Conservation (phyloP, 441 rosid genomes). For the Geranium incanum region DNA sequence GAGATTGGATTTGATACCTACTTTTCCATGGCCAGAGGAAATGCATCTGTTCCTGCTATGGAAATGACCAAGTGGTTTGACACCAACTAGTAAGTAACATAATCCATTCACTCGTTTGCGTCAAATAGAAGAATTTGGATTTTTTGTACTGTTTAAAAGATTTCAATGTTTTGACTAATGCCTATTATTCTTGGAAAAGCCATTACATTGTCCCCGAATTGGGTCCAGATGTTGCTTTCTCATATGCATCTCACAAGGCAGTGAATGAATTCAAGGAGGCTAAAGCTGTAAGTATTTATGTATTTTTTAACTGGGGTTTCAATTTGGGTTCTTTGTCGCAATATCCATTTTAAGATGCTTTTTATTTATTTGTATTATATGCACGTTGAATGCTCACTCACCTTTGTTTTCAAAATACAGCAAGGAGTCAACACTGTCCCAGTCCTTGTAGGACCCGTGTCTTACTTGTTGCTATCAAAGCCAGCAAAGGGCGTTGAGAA, state of each 20-base stretch:
- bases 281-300: constrained; percentile 48
- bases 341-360: too few species aligned
- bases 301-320: too few species aligned
- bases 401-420: constrained; percentile 30
- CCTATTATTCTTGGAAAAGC: constrained; percentile 26
- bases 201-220: constrained; percentile 93
- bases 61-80: constrained; percentile 99
- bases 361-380: too few species aligned
- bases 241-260: constrained; percentile 95
- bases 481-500: constrained; percentile 91
- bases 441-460: constrained; percentile 85
- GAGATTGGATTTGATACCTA: constrained; percentile 75
- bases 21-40: constrained; percentile 98
- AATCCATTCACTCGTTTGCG: neutral
- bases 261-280: constrained; percentile 89
- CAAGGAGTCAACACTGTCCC: constrained; percentile 86
- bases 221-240: constrained; percentile 83
- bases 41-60: constrained; percentile 92
- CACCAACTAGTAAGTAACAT: constrained; percentile 89
- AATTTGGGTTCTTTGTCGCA: too few species aligned
- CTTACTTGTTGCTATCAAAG: constrained; percentile 84
- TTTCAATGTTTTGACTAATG: too few species aligned
- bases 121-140: too few species aligned
- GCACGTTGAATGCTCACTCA: too few species aligned
- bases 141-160: neutral